Base-by-base conservation (phyloP, 2,329 filamentous ascomycete species). In the Ophiocordyceps camponoti-leonardi region DNA sequence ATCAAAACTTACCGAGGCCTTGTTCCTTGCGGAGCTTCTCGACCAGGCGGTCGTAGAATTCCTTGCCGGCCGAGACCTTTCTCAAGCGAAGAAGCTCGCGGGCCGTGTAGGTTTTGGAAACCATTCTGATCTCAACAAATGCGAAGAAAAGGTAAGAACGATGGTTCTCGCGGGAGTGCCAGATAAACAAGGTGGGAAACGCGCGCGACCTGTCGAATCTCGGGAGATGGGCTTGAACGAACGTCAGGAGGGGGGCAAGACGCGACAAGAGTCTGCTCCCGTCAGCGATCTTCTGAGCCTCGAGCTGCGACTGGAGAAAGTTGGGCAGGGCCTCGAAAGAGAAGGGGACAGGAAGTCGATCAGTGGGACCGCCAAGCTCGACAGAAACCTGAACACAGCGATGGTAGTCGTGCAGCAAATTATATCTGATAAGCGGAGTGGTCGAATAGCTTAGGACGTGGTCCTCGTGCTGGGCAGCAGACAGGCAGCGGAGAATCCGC, bases 61-160 rank as follows among this genome's bases (percentile, higher is more conserved):
- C 53, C 45, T 52, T 49, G n/a, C 49, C 46, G 16, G 53, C 50
- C 42, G 56, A 53, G n/a, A 39, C 37, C 30, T 58, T 50, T 48
- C 56, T 56, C 46, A 65, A 51, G 42, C 53, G 53, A 41, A 72
- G 56, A n/a, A 74, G 60, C 54, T 74, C 67, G 33, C 57, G 54
- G 44, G 65, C 55, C 10, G 61, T 63, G 51, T 74, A 74, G 12
- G 53, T 63, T 41, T 59, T 61, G 13, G 61, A 58, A 45, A 58
- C 57, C 70, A 73, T 73, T 45, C 56, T 55, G 54, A 55, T 45
- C 42, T 54, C 48, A 48, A 66, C 52, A 49, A 61, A 64, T 49
- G 60, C 63, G 50, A 68, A 67, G 48, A 68, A 52, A 52, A 58
- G 57, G 56, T 64, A 65, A 23, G 61, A 60, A 33, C 62, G 61